phyloP scores from a whole-genome alignment of 2,329 filamentous ascomycete species.

The Alternaria sp. region DNA sequence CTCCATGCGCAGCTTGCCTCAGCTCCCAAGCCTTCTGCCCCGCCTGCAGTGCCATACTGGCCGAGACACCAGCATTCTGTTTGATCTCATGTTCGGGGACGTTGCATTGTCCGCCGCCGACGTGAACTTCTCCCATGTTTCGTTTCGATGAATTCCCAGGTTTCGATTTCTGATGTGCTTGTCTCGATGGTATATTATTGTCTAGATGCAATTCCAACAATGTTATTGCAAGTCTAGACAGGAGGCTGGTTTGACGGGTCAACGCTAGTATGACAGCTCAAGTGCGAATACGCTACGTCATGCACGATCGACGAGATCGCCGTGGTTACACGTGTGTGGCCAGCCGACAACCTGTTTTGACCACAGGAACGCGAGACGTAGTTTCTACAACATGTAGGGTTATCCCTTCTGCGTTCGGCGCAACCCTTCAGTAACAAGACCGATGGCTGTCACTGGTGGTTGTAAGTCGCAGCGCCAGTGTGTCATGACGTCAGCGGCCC shows the following conservation, averaged over 20 bases:
- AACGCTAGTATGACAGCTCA: slow-evolving; percentile 1
- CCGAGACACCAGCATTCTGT: slow-evolving; percentile 48
- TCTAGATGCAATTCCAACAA: not conserved
- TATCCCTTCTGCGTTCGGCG: not conserved
- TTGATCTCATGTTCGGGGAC: slow-evolving; percentile 48
- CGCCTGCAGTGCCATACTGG: slow-evolving; percentile 46
- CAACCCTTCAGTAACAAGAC: not conserved
- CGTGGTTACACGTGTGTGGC: slow-evolving; percentile 2
- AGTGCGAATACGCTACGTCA: slow-evolving; percentile 10
- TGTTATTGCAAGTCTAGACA: not conserved
- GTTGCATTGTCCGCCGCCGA: slow-evolving; percentile 12
- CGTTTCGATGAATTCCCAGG: not conserved
- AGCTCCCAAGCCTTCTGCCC: slow-evolving; percentile 48
- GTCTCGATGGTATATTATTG: no score
- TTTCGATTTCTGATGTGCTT: slow-evolving; percentile 14
- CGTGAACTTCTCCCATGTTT: slow-evolving; percentile 16
- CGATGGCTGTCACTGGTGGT: not conserved
- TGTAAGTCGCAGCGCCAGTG: not conserved
- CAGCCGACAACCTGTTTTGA: slow-evolving; percentile 11
- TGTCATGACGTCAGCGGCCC: slow-evolving; percentile 9
- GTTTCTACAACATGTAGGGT: not conserved
- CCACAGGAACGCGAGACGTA: not conserved
- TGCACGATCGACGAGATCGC: slow-evolving; percentile 4
- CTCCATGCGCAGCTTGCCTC: slow-evolving; percentile 49
- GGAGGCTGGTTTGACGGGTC: not conserved